Percentiles rank a stretch among this genome's conserved stretches.
phyloP scores from a whole-genome alignment of 805 yeast species.

The Candida golubevii region DNA sequence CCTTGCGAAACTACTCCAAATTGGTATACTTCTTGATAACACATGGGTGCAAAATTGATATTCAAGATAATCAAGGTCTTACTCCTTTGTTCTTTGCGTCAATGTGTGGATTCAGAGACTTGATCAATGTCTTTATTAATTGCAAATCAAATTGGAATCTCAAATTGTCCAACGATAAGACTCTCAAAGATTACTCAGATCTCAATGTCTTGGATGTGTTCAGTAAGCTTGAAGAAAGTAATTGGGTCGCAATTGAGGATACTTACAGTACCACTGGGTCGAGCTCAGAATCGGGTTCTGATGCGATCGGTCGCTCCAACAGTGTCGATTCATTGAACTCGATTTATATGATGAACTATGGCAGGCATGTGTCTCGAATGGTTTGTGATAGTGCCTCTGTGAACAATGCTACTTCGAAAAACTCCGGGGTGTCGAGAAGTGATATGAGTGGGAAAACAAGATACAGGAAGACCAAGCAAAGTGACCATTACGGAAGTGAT shows the following conservation, averaged over 20 bases:
- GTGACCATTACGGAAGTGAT: conserved; percentile 11
- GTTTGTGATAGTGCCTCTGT: conserved; percentile 18
- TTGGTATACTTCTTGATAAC: conserved; percentile 62
- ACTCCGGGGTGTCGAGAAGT: background rate
- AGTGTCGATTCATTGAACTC: conserved; percentile 40
- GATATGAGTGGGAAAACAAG: background rate
- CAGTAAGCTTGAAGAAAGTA: conserved; percentile 20
- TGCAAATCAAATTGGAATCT: conserved; percentile 58
- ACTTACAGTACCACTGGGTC: conserved; percentile 8
- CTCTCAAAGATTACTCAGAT: conserved; percentile 41
- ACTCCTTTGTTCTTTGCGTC: conserved; percentile 89
- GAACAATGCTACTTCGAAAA: background rate
- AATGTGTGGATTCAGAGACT: conserved; percentile 63
- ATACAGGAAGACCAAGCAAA: background rate
- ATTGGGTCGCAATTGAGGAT: conserved; percentile 9
- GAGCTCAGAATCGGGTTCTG: conserved; percentile 14
- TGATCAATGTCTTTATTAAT: conserved; percentile 56
- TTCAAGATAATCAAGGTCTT: conserved; percentile 72
- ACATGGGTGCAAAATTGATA: conserved; percentile 64
- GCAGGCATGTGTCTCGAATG: conserved; percentile 40
- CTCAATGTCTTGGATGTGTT: conserved; percentile 42
- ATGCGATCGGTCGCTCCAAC: conserved; percentile 24
- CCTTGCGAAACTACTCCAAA: conserved; percentile 63
- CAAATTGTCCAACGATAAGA: conserved; percentile 48
- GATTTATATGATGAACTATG: conserved; percentile 35